Conservation (phyloP, 2,329 filamentous ascomycete genomes). For the Aspergillus costaricaensis region DNA sequence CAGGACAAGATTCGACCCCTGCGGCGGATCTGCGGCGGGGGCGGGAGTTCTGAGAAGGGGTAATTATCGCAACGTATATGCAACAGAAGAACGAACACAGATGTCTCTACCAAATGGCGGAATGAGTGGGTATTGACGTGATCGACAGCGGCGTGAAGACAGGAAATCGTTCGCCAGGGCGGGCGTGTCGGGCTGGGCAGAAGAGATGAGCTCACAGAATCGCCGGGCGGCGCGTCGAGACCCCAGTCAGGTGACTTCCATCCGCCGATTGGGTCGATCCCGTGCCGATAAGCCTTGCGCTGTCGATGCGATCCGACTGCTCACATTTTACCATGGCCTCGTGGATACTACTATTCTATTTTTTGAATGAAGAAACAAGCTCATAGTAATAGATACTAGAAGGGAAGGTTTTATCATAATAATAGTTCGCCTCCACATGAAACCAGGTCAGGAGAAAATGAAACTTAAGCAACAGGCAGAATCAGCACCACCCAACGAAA, state of each 20-base stretch:
- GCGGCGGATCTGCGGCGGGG: background rate
- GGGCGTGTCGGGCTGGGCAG: conserved; percentile 30
- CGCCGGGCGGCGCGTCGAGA: conserved; percentile 33
- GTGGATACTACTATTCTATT: background rate
- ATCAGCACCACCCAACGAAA: conserved; percentile 21
- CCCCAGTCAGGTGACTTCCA: conserved; percentile 33
- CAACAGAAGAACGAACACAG: background rate
- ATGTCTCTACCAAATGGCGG: background rate
- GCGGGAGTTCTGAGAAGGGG: background rate
- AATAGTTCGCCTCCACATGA: conserved; percentile 13
- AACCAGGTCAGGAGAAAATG: conserved; percentile 2
- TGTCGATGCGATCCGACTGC: background rate
- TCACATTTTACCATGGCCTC: background rate
- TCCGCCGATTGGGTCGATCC: conserved; percentile 12
- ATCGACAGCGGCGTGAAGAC: background rate
- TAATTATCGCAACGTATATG: background rate
- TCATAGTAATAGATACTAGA: background rate
- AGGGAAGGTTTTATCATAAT: conserved; percentile 13
- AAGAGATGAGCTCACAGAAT: conserved; percentile 33
- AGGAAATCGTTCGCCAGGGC: conserved; percentile 16
- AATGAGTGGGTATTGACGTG: conserved; percentile 1
- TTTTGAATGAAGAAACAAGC: background rate
- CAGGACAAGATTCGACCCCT: conserved; percentile 16
- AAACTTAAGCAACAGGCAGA: conserved; percentile 9
- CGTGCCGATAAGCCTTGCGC: conserved; percentile 19